Percentiles rank a stretch among this genome's conserved stretches.
phyloP scores from a whole-genome alignment of 305 asterid species.

The Rubia peregrina region DNA sequence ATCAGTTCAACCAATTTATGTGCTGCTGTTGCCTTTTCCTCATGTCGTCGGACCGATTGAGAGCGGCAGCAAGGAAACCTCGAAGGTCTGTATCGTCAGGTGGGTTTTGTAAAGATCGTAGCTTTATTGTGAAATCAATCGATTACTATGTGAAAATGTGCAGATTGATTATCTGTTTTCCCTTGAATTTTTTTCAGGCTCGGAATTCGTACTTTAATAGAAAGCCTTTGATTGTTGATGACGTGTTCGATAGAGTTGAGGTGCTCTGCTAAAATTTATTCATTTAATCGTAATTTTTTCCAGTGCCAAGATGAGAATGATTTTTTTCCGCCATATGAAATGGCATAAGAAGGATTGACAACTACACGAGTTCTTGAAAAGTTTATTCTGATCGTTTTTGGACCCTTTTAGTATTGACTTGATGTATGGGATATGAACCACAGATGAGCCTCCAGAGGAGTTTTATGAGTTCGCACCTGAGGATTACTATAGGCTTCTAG shows the following conservation, averaged over 20 bases:
- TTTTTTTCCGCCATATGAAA: no score
- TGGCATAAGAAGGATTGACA: neutral
- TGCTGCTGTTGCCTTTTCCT: no score
- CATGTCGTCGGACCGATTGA: conserved; percentile 72
- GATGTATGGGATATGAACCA: conserved; percentile 13
- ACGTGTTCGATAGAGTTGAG: conserved; percentile 95
- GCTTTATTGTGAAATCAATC: neutral
- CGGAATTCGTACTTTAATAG: conserved; percentile 83
- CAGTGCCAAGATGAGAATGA: no score
- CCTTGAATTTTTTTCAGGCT: conserved; percentile 37
- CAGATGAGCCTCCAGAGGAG: conserved; percentile 65
- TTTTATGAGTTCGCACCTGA: conserved; percentile 87
- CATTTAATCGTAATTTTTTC: neutral
- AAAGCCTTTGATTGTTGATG: conserved; percentile 77
- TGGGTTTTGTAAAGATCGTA: conserved; percentile 13
- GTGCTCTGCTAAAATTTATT: conserved; percentile 26
- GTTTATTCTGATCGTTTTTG: neutral
- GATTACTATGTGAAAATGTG: neutral
- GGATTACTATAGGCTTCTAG: conserved; percentile 69
- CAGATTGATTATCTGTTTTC: neutral
- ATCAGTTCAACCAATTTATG: no score
- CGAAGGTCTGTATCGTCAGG: conserved; percentile 88
- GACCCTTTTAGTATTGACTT: conserved; percentile 1
- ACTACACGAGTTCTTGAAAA: neutral
- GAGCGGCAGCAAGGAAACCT: conserved; percentile 79